Conservation (phyloP, 2,329 filamentous ascomycete genomes). For the Fusarium heterosporum region DNA sequence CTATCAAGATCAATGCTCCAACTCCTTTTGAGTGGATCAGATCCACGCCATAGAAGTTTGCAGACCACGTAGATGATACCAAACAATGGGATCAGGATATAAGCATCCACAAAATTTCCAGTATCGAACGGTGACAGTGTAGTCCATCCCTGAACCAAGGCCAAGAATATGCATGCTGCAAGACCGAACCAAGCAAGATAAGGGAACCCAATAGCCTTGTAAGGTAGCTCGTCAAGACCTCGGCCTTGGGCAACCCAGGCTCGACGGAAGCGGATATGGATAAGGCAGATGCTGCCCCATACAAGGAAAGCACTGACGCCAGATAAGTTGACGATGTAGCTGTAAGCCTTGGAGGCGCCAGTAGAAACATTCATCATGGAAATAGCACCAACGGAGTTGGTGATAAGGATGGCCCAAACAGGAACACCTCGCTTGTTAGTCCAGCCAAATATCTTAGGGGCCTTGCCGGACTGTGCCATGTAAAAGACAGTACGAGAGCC, state of each 20-base stretch:
- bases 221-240: slow-evolving; percentile 65
- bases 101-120: slow-evolving; percentile 71
- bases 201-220: slow-evolving; percentile 65
- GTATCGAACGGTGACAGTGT: slow-evolving; percentile 68
- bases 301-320: slow-evolving; percentile 79
- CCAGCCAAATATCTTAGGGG: slow-evolving; percentile 75
- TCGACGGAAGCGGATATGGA: slow-evolving; percentile 76
- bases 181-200: slow-evolving; percentile 71
- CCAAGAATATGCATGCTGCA: slow-evolving; percentile 67
- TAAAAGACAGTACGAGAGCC: slow-evolving; percentile 79
- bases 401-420: slow-evolving; percentile 71
- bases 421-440: slow-evolving; percentile 74
- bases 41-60: slow-evolving; percentile 63
- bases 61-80: slow-evolving; percentile 66
- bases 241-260: slow-evolving; percentile 72
- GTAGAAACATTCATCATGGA: slow-evolving; percentile 81
- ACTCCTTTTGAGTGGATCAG: slow-evolving; percentile 62
- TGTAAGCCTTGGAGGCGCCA: slow-evolving; percentile 72
- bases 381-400: slow-evolving; percentile 77
- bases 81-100: slow-evolving; percentile 71
- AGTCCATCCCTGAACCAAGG: slow-evolving; percentile 71
- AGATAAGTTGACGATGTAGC: slow-evolving; percentile 76
- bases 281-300: slow-evolving; percentile 77
- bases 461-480: slow-evolving; percentile 80
- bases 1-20: slow-evolving; percentile 68